Percentiles rank a stretch among this genome's conserved stretches.
These are phyloP conservation scores for Chaetomiaceae sp. DNA, from an alignment of 2,329 filamentous ascomycete genomes.

Conservation along the genomic window DNA sequence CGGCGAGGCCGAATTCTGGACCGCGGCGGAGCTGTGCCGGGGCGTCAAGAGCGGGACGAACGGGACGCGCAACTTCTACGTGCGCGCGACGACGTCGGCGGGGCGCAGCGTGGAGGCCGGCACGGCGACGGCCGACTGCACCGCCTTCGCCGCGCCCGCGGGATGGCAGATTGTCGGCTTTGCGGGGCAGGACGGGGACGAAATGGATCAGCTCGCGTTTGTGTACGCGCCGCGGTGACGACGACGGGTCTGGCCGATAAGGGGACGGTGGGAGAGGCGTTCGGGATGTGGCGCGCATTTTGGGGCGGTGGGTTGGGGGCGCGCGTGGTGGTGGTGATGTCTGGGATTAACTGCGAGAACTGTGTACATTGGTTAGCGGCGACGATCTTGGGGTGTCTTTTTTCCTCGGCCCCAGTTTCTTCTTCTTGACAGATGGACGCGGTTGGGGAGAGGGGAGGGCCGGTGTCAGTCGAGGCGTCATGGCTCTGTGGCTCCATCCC, in stretches of 20 bases:
- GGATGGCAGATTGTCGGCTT: slow-evolving; percentile 51
- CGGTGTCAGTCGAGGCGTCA: too few species aligned
- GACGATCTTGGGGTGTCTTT: background rate
- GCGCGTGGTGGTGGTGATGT: background rate
- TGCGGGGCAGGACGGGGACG: slow-evolving; percentile 45
- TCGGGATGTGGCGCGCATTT: too few species aligned
- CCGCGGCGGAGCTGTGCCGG: slow-evolving; percentile 43
- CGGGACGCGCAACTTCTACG: slow-evolving; percentile 48
- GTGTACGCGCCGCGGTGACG: slow-evolving; percentile 38
- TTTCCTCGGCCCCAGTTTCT: too few species aligned
- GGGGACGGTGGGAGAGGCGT: too few species aligned
- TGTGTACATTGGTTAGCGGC: slow-evolving; percentile 5
- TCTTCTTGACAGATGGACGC: too few species aligned
- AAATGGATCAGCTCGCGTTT: slow-evolving; percentile 49
- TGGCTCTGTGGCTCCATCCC: too few species aligned
- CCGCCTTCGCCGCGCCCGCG: slow-evolving; percentile 38
- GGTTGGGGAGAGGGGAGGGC: too few species aligned
- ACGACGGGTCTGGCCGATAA: too few species aligned
- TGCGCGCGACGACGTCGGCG: slow-evolving; percentile 45
- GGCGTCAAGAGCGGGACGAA: slow-evolving; percentile 36
- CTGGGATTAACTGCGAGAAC: background rate
- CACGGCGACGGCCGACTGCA: slow-evolving; percentile 41
- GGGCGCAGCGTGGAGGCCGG: slow-evolving; percentile 42
- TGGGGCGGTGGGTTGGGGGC: too few species aligned
- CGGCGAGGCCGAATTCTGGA: slow-evolving; percentile 43